Evolutionary conservation across 2,329 filamentous ascomycete genomes (phyloP).

Genomic region (Microcyclospora tardicrescens): DNA sequence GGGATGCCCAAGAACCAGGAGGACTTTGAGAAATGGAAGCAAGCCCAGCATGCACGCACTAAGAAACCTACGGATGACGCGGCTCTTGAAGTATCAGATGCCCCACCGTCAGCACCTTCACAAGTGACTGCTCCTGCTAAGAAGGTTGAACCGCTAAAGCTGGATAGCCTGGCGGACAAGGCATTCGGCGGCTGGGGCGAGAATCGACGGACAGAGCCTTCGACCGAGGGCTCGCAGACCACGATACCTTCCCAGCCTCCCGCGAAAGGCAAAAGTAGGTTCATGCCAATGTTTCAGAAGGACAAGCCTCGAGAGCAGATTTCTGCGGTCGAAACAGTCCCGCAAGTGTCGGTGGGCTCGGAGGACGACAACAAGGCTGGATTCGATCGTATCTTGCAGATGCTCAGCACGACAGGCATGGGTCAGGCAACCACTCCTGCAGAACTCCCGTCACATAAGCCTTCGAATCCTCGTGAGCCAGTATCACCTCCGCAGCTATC

Average conservation of each 20-base stretch:
- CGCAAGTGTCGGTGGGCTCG: conserved; percentile 1
- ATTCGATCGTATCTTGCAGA: conserved; percentile 58
- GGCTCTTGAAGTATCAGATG: conserved; percentile 3
- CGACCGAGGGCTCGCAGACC: conserved; percentile 20
- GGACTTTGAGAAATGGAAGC: conserved; percentile 91
- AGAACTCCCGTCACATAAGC: conserved; percentile 7
- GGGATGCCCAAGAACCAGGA: conserved; percentile 56
- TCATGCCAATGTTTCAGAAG: conserved; percentile 58
- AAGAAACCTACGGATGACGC: conserved; percentile 30
- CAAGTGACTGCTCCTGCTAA: conserved; percentile 23
- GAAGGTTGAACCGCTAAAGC: conserved; percentile 46
- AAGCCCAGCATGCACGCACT: conserved; percentile 59
- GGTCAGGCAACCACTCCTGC: conserved; percentile 14
- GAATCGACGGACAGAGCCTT: conserved; percentile 33
- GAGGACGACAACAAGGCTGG: conserved; percentile 14
- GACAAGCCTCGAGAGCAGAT: conserved; percentile 10
- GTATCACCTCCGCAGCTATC: conserved; percentile 14
- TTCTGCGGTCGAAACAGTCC: conserved; percentile 6
- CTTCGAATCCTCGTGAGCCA: conserved; percentile 7
- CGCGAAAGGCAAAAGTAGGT: conserved; percentile 56
- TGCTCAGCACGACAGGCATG: conserved; percentile 50
- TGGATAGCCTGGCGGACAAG: conserved; percentile 59
- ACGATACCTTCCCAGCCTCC: conserved; percentile 24
- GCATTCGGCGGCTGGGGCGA: conserved; percentile 56
- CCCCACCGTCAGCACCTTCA: conserved; percentile 9